A percentile compares a stretch with the other conserved stretches of the same genome.
Conservation (phyloP, 2,329 filamentous ascomycete species). For the Teratosphaeria nubilosa region DNA sequence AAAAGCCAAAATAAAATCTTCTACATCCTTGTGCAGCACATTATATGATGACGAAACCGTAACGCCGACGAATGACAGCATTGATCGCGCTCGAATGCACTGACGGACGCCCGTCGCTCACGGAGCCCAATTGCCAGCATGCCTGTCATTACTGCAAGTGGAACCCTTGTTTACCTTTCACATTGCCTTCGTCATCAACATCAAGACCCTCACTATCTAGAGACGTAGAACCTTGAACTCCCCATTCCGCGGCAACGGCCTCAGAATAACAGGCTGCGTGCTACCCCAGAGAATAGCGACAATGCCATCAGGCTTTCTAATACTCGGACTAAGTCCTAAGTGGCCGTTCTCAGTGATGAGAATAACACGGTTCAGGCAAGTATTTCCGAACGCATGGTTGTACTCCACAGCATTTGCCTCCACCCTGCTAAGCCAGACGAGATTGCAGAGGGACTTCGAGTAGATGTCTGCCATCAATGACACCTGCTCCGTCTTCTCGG, state of each 20-base stretch:
- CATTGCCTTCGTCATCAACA: not conserved
- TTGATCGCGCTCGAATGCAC: too few species aligned
- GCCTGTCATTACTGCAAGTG: not conserved
- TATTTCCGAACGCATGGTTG: not conserved
- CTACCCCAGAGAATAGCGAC: slow-evolving; percentile 1
- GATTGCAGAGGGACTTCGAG: not conserved
- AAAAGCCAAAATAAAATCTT: too few species aligned
- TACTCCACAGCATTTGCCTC: not conserved
- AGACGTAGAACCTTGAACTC: not conserved
- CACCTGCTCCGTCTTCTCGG: not conserved
- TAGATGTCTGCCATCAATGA: not conserved
- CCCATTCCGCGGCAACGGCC: not conserved
- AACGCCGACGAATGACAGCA: too few species aligned
- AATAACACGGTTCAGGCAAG: not conserved
- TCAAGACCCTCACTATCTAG: not conserved
- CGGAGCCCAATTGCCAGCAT: too few species aligned
- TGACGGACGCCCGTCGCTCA: too few species aligned
- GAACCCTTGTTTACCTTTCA: not conserved
- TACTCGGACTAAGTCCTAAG: not conserved
- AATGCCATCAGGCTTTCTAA: not conserved
- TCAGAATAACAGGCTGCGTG: not conserved
- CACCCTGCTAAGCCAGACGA: not conserved
- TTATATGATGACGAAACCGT: too few species aligned
- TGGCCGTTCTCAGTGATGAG: not conserved
- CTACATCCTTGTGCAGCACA: too few species aligned